Conservation (phyloP, 129 eudicot genomes). For the Artemisia argyi region DNA sequence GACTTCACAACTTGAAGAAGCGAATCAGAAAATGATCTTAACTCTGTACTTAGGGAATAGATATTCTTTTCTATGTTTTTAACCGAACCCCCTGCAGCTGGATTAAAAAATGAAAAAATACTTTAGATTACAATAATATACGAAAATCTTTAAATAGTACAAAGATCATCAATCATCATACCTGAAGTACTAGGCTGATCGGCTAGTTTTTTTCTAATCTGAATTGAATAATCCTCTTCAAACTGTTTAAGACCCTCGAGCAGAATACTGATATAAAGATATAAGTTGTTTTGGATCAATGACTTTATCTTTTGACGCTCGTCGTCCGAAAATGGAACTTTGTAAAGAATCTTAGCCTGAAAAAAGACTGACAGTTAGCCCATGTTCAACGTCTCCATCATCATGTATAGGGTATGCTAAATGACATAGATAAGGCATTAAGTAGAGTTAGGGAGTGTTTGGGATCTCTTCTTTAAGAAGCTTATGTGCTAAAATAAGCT, state of each 20-base stretch:
- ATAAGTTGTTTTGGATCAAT: slow-evolving; percentile 70
- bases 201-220: slow-evolving; percentile 30
- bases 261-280: slow-evolving; percentile 64
- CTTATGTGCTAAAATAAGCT: too few species aligned
- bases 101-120: slow-evolving; percentile 5
- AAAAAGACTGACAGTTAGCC: not conserved
- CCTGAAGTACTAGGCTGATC: slow-evolving; percentile 82
- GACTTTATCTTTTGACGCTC: slow-evolving; percentile 57
- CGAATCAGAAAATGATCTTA: slow-evolving; percentile 70
- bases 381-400: not conserved
- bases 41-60: slow-evolving; percentile 46
- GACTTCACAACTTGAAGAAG: slow-evolving; percentile 59
- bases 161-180: slow-evolving; percentile 14
- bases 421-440: not conserved
- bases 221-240: slow-evolving; percentile 55
- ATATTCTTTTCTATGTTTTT: slow-evolving; percentile 35
- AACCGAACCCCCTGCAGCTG: slow-evolving; percentile 29
- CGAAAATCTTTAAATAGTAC: not conserved
- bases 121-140: slow-evolving; percentile 18
- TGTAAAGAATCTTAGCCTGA: slow-evolving; percentile 74
- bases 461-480: too few species aligned
- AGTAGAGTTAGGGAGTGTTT: not conserved
- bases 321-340: slow-evolving; percentile 72
- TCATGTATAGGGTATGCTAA: not conserved
- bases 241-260: slow-evolving; percentile 74